Evolutionary conservation across 352 stramenopile genomes (phyloP), one percentile per base, ranked within the genome.

Genomic region (Discostella stelligera): DNA sequence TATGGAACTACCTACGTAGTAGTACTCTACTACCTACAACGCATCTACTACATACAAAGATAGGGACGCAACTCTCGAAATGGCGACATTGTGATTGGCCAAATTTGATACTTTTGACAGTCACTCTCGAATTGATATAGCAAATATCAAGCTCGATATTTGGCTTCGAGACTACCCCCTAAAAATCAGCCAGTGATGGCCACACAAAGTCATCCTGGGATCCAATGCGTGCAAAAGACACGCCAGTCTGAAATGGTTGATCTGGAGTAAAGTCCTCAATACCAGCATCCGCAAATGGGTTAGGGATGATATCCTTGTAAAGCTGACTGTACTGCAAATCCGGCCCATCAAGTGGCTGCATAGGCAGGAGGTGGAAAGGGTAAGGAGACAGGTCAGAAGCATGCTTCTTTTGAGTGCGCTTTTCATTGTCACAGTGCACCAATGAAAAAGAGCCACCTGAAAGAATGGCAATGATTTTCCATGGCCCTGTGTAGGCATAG

Each of bases 401-500:
- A 18, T 54, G 48, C 48, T 54, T 54, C 11, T 54, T 54, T 3
- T 54, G 4, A 4, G 4, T 4, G 7, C 48, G 48, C 3, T 4
- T 14, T 54, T 32, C 18, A 2, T 41, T 18, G 53, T 11, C 3
- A 8, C 48, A 39, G 41, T 71, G 63, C 14, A 11, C 2, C 0
- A 71, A 13, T 6, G 21, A 25, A 39, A 54, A 71, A 8, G 49
- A 63, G 21, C 63, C 48, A 11, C 49, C 63, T 54, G n/a, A 30
- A 16, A 63, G 7, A 13, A 13, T 27, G 0, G 16, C 20, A 44
- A 27, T 16, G 21, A 71, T 13, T 5, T 53, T 20, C 63, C 63
- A 71, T 25, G 63, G 63, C 2, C 63, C 63, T 54, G 50, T 71
- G 11, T 54, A 63, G 23, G 20, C 11, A 18, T 55, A 50, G 1